Evolutionary conservation across 2,329 filamentous ascomycete genomes (phyloP), one percentile per base, ranked within the genome.

Genomic region (Periconia macrospinosa): DNA sequence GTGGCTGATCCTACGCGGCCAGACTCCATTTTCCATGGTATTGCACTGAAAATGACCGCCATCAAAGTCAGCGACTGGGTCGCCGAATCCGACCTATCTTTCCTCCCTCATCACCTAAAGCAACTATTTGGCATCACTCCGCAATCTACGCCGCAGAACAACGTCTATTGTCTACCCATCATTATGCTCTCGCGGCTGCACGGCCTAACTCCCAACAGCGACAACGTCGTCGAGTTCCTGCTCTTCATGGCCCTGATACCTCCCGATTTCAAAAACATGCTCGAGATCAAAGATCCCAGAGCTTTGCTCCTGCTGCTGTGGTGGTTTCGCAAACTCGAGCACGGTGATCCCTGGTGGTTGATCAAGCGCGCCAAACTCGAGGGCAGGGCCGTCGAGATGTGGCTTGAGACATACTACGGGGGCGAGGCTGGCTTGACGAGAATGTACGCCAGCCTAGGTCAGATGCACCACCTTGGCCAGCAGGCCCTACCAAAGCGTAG

Each of bases 291-390:
- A 55, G 83, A 87, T 43, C 69, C 79, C 0, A 72, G 77, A 27
- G 83, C 83, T 0, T 61, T 87, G 55, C 63, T 86, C 11, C 59
- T 87, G 35, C 66, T 86, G n/a, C 75, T 78, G 0, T 83, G 80
- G 68, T 87, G 83, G 83, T 83, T 81, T 64, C 78, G 79, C 10
- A 78, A 79, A 46, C 40, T 69, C 35, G 52, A 54, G 3, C 42
- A 56, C 18, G 61, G 59, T 1, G 56, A 61, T 10, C 17, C 67
- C 20, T 71, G 68, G 68, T 70, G 68, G 68, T 52, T 71, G 52
- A 56, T 49, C 17, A 40, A 60, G 11, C 57, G 68, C 10, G 66
- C 67, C 6, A 60, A 46, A 30, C 46, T 70, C 2, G 67, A 70
- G 41, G 65, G 65, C 1, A 52, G 50, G 41, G 65, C 63, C 6